These are phyloP conservation scores for Bryoerythrophyllum caledonicum DNA, from an alignment of 225 moss, liverwort and hornwort species.

Conservation along the genomic window DNA sequence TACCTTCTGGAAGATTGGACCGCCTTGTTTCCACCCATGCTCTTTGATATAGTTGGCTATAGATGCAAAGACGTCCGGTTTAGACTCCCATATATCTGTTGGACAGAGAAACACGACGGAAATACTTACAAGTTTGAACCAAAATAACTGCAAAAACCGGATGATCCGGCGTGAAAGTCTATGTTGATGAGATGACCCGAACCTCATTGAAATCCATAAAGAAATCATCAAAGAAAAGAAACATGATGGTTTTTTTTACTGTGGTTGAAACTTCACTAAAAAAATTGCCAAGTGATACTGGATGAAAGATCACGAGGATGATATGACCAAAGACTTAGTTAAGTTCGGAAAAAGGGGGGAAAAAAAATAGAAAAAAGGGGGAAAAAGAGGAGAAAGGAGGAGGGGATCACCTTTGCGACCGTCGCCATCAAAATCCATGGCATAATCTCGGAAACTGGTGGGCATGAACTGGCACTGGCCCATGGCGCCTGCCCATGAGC, in stretches of 20 bases:
- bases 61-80: slow-evolving; percentile 70
- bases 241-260: no score
- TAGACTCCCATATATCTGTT: slow-evolving; percentile 84
- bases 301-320: no score
- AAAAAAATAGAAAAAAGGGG: no score
- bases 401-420: slow-evolving; percentile 55
- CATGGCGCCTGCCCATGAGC: slow-evolving; percentile 86
- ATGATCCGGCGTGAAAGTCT: not conserved
- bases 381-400: no score
- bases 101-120: not conserved
- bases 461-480: slow-evolving; percentile 91
- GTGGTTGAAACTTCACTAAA: no score
- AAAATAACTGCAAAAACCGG: not conserved
- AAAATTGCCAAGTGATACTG: no score
- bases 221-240: no score
- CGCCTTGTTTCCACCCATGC: slow-evolving; percentile 76
- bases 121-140: slow-evolving; percentile 3
- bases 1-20: slow-evolving; percentile 72
- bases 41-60: slow-evolving; percentile 75
- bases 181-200: not conserved
- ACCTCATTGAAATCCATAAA: not conserved
- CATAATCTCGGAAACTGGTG: slow-evolving; percentile 65
- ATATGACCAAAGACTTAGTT: no score
- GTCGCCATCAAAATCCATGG: slow-evolving; percentile 75
- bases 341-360: no score